Conservation (phyloP, 257 asterid genomes). For the Nicotiana tabacum region DNA sequence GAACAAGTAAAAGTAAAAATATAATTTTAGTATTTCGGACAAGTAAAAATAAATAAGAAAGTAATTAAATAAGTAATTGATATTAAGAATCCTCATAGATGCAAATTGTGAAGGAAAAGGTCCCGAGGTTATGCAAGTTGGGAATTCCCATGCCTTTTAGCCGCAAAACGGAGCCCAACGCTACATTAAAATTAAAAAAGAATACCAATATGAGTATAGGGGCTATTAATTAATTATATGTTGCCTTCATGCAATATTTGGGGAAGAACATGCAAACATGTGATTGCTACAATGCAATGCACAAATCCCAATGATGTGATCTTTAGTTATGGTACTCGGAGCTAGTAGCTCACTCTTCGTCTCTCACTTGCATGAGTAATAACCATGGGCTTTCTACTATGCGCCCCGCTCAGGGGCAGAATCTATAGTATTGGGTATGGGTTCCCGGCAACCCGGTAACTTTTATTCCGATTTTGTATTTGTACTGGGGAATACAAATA, state of each 20-base stretch:
- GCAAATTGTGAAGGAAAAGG: constrained; percentile 1
- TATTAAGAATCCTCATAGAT: neutral
- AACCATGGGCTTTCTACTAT: neutral
- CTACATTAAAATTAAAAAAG: neutral
- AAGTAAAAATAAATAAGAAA: too few relatives aligned
- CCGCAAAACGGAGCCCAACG: neutral
- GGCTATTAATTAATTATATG: neutral
- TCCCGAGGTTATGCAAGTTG: neutral
- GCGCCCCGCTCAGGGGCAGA: neutral
- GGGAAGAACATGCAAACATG: constrained; percentile 9
- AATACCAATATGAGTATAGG: neutral
- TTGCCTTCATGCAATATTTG: constrained; percentile 7
- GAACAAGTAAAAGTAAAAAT: too few relatives aligned
- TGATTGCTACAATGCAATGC: neutral
- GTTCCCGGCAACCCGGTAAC: too few relatives aligned
- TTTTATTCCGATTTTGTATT: too few relatives aligned
- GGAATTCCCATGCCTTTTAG: neutral
- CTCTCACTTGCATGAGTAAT: neutral
- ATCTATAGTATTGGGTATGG: too few relatives aligned
- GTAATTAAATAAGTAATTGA: too few relatives aligned
- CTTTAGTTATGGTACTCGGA: neutral
- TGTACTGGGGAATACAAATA: too few relatives aligned
- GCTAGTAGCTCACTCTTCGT: neutral
- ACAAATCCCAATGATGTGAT: constrained; percentile 1
- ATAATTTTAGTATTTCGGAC: too few relatives aligned